Evolutionary conservation across 345 rosid species (phyloP), one percentile per base, ranked within the genome.

Genomic region (Brassica incana): DNA sequence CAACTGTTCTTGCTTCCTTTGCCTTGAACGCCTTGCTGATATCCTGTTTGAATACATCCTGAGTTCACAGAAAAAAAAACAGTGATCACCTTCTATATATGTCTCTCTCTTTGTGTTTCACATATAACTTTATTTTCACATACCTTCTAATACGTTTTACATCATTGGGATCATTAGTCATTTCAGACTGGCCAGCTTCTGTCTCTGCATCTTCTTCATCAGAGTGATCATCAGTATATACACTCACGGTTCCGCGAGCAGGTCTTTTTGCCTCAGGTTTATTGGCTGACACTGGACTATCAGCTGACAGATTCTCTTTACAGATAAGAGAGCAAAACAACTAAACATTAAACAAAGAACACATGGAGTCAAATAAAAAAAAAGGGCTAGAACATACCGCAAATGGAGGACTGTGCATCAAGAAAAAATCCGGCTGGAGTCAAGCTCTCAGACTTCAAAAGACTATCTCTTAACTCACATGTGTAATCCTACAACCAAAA

Each of bases 1-100:
- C 68, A 89, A 71, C 32, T 86, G 87, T n/a, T 88, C 94, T 86
- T 90, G 89, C 71, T 84, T 90, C 85, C 89, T 89, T 84, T 72
- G 82, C 80, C 98, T 90, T 4, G 97, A 94, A 58, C 95, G 80
- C 80, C 74, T 86, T 14, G 98, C 98, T 29, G 98, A 94, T 78
- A 90, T 90, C 35, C 96, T 82, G 78, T 94, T 94, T 7, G 92
- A 92, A 2, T 43, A 65, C 92, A 36, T 94, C 88, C 97, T 93
- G 85, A 71, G 76, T 75, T 63, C 65, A 71, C 60, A 14, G 72
- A 16, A 78, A 45, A 1, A 1, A 60, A 23, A 38, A 52, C 5
- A 40, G 45, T 9, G 12, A 40, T 40, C 48, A 40, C 48, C 48
- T 10, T 40, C 36, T 33, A 6, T 40, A 2, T 38, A 38, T 38